Evolutionary conservation across 2,329 filamentous ascomycete species (phyloP).

Genomic region (Alternaria rosae): DNA sequence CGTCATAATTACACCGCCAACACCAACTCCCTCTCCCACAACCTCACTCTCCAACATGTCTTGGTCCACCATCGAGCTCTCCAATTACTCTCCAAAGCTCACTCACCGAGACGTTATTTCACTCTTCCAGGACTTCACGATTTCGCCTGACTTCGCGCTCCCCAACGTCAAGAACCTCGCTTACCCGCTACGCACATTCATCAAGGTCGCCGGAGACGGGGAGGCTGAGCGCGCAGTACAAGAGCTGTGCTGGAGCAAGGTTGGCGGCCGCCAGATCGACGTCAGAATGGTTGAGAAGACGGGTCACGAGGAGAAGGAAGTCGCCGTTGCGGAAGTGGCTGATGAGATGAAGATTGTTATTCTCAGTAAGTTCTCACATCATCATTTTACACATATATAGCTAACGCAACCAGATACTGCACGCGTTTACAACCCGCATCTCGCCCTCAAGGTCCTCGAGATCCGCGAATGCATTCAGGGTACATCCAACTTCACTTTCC

Average conservation of each 20-base stretch:
- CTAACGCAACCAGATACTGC: conserved; percentile 12
- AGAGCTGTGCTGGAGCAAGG: conserved; percentile 9
- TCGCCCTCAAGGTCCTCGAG: conserved; percentile 14
- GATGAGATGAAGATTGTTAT: conserved; percentile 23
- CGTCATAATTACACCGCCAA: background rate
- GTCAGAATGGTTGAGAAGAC: conserved; percentile 7
- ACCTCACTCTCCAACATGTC: background rate
- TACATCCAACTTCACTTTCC: conserved; percentile 11
- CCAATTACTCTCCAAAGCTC: conserved; percentile 17
- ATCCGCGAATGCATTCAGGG: conserved; percentile 17
- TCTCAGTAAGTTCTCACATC: conserved; percentile 10
- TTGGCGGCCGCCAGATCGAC: conserved; percentile 7
- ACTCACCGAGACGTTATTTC: conserved; percentile 9
- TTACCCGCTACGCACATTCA: conserved; percentile 15
- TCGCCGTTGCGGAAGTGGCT: conserved; percentile 10
- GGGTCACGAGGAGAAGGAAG: conserved; percentile 8
- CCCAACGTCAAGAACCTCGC: conserved; percentile 10
- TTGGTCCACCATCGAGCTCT: conserved; percentile 16
- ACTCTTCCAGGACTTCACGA: conserved; percentile 16
- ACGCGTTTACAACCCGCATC: conserved; percentile 12
- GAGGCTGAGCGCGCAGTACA: conserved; percentile 15
- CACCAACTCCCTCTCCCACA: background rate
- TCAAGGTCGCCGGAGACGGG: conserved; percentile 7
- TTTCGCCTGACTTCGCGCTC: conserved; percentile 14
- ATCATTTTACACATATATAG: background rate